Evolutionary conservation across 345 rosid species (phyloP).

Genomic region (Ricinus communis): DNA sequence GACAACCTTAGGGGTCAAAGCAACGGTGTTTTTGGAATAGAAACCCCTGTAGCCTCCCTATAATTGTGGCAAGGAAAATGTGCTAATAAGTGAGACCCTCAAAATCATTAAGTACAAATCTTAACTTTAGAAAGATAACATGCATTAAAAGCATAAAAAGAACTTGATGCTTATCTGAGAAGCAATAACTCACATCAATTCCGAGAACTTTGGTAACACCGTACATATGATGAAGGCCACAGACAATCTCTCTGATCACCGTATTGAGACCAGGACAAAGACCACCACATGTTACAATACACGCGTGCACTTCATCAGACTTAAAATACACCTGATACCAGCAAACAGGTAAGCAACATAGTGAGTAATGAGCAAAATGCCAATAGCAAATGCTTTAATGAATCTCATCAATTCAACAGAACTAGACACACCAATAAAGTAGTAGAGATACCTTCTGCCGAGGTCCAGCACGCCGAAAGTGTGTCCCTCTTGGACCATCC

Average conservation of each 20-base stretch:
- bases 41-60: conserved; percentile 89
- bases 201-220: conserved; percentile 43
- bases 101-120: background rate
- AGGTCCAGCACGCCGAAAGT: conserved; percentile 53
- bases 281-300: conserved; percentile 50
- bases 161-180: conserved; percentile 7
- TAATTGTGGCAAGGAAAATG: conserved; percentile 12
- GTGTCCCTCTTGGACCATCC: conserved; percentile 36
- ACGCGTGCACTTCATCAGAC: conserved; percentile 41
- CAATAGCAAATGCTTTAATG: background rate
- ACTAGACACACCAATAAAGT: no score
- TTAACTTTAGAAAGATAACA: background rate
- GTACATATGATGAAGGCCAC: conserved; percentile 43
- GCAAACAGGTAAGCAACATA: background rate
- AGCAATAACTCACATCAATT: conserved; percentile 37
- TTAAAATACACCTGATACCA: conserved; percentile 37
- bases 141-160: background rate
- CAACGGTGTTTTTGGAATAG: conserved; percentile 61
- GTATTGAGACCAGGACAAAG: conserved; percentile 51
- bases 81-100: background rate
- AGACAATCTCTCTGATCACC: conserved; percentile 47
- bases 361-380: background rate
- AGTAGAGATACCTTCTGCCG: conserved; percentile 45
- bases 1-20: conserved; percentile 57
- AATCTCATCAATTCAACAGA: no score